These are phyloP conservation scores for Acidiella bohemica DNA, from an alignment of 495 filamentous ascomycete genomes.

Conservation along the genomic window DNA sequence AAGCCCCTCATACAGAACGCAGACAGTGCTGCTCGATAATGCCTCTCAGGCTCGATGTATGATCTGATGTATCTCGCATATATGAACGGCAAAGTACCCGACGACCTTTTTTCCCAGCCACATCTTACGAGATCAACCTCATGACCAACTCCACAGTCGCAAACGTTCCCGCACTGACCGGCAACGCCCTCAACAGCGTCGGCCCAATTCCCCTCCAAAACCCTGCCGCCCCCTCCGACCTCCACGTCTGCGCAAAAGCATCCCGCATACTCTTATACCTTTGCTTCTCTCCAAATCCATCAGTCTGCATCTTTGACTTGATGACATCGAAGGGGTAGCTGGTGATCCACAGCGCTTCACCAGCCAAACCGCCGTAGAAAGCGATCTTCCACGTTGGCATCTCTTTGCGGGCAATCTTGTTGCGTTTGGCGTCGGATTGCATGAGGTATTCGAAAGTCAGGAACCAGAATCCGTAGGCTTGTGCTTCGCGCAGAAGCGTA, in stretches of 20 bases:
- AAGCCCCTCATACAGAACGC: too few relatives aligned
- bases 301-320: conserved; percentile 99
- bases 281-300: conserved; percentile 59
- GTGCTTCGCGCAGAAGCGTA: conserved; percentile 75
- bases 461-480: conserved; percentile 95
- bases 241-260: conserved; percentile 74
- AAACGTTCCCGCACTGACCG: conserved; percentile 93
- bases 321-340: conserved; percentile 94
- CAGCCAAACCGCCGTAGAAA: conserved; percentile 81
- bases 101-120: too few relatives aligned
- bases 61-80: too few relatives aligned
- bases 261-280: conserved; percentile 73
- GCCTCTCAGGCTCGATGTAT: too few relatives aligned
- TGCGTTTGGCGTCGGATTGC: conserved; percentile 70
- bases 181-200: conserved; percentile 93
- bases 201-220: conserved; percentile 96
- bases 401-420: conserved; percentile 57
- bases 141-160: conserved; percentile 35
- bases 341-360: conserved; percentile 81
- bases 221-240: conserved; percentile 60
- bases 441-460: conserved; percentile 89
- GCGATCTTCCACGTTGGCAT: conserved; percentile 77
- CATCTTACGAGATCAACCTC: conserved; percentile 12
- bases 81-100: too few relatives aligned
- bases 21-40: too few relatives aligned